phyloP scores from a whole-genome alignment of 495 filamentous ascomycete genomes.

The Platismatia glauca region DNA sequence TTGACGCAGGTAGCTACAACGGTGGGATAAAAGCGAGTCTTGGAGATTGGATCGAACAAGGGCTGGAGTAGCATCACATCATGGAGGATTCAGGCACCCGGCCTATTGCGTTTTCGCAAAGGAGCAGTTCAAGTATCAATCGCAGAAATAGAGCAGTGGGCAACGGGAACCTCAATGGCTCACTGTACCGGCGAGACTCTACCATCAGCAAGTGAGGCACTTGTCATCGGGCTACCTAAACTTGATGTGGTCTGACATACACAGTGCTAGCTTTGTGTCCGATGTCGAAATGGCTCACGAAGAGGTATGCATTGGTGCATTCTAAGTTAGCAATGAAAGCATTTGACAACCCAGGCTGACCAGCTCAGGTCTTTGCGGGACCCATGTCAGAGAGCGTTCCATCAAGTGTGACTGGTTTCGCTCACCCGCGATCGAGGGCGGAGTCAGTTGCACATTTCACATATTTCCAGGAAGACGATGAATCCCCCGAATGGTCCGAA shows the following conservation, averaged over 20 bases:
- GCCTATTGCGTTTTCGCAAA: constrained; percentile 5
- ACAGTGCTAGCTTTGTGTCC: constrained; percentile 67
- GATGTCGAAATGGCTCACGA: constrained; percentile 99
- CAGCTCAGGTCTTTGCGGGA: constrained; percentile 70
- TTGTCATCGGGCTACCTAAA: background rate
- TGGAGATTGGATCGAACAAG: background rate
- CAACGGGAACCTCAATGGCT: constrained; percentile 11
- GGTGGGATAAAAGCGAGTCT: background rate
- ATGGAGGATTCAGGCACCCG: constrained; percentile 5
- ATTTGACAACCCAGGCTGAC: constrained; percentile 12
- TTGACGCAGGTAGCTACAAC: background rate
- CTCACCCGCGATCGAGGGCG: constrained; percentile 62
- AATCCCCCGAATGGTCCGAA: constrained; percentile 41
- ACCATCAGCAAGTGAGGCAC: constrained; percentile 60
- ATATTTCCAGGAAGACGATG: constrained; percentile 62
- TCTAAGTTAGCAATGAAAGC: background rate
- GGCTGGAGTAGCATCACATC: background rate
- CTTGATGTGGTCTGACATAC: constrained; percentile 3
- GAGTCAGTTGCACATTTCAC: constrained; percentile 85
- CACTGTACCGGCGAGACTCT: constrained; percentile 49
- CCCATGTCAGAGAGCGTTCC: constrained; percentile 93
- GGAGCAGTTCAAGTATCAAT: constrained; percentile 10
- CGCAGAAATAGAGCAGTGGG: constrained; percentile 3
- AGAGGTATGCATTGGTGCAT: constrained; percentile 61
- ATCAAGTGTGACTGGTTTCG: constrained; percentile 79